Evolutionary conservation across 805 yeast species (phyloP).

Genomic region (Myxozyma sirexii): DNA sequence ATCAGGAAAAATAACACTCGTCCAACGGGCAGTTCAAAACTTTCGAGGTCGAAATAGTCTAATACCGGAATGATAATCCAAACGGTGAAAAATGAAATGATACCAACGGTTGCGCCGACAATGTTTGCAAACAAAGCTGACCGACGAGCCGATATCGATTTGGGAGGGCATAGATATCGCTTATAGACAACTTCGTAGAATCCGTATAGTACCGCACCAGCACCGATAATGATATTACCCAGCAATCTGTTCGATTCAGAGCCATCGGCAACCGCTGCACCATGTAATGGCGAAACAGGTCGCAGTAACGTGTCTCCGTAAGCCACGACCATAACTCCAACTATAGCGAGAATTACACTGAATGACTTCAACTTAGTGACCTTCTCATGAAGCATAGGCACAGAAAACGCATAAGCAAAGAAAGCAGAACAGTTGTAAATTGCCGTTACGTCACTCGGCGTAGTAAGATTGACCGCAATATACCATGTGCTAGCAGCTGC

Average conservation of each 20-base stretch:
- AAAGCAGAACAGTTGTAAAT: slow-evolving; percentile 89
- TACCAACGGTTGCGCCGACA: slow-evolving; percentile 68
- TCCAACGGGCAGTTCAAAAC: slow-evolving; percentile 55
- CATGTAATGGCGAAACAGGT: slow-evolving; percentile 3
- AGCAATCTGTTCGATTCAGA: slow-evolving; percentile 34
- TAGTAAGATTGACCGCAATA: slow-evolving; percentile 75
- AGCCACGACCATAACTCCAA: slow-evolving; percentile 79
- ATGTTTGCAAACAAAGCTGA: slow-evolving; percentile 82
- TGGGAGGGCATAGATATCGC: slow-evolving; percentile 72
- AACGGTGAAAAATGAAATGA: slow-evolving; percentile 55
- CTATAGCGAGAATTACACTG: slow-evolving; percentile 70
- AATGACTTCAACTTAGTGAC: slow-evolving; percentile 63
- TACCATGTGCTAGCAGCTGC: slow-evolving; percentile 86
- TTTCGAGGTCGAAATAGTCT: slow-evolving; percentile 59
- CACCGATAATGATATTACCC: slow-evolving; percentile 71
- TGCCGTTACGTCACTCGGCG: slow-evolving; percentile 86
- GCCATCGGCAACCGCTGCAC: background rate
- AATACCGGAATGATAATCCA: slow-evolving; percentile 53
- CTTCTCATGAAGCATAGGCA: slow-evolving; percentile 68
- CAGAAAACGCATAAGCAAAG: slow-evolving; percentile 82
- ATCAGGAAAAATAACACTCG: slow-evolving; percentile 50
- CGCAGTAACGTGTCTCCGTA: slow-evolving; percentile 45
- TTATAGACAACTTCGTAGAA: slow-evolving; percentile 84
- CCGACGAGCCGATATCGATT: slow-evolving; percentile 61
- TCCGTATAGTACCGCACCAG: slow-evolving; percentile 50